Evolutionary conservation across 768 basidiomycete species (phyloP), one percentile per base, ranked within the genome.

Genomic region (Mycena pura): DNA sequence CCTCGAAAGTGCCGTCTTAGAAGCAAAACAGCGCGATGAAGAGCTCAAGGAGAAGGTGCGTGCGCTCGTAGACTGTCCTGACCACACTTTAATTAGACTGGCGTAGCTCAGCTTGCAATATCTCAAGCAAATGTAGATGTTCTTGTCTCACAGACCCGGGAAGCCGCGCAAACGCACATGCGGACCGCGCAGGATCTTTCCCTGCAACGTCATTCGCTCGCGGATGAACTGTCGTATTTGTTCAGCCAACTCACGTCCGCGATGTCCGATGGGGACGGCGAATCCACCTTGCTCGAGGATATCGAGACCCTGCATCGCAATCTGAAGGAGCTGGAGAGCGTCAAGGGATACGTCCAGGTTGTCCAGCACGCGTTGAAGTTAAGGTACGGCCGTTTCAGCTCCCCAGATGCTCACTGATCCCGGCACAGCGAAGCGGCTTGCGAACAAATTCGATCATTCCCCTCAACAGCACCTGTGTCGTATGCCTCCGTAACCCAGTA

Each of bases 261-360:
- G 3, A 65, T 85, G 27, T 77, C 79, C 11, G 82, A 80, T 14
- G 80, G 77, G 41, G 79, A 82, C 10, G 75, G 72, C n/a, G 66
- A 75, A 40, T 78, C 88, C 4, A 93, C 89, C 0, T 76, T 99
- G 5, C 78, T 96, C 10, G 91, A 95, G 72, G 90, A 92, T 43
- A 80, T 98, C 60, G 92, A 96, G 70, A 84, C 81, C 0, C 74
- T 96, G 64, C 93, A 96, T 69, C 80, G 87, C 44, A 86, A 84
- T 68, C 69, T 96, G 67, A 88, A 86, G 71, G 89, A 94, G 69
- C 80, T 97, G 36, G 82, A 92, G 67, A 85, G 84, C 60, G 86
- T 95, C 21, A 86, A 86, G 68, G 80, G 82, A 24, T 97, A 96
- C 74, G 87, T 92, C 10, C 84, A 86, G 48, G 78, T 95, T 14